Evolutionary conservation across 495 filamentous ascomycete genomes (phyloP), one percentile per base, ranked within the genome.

Genomic region (Beverwykella pulmonaria): DNA sequence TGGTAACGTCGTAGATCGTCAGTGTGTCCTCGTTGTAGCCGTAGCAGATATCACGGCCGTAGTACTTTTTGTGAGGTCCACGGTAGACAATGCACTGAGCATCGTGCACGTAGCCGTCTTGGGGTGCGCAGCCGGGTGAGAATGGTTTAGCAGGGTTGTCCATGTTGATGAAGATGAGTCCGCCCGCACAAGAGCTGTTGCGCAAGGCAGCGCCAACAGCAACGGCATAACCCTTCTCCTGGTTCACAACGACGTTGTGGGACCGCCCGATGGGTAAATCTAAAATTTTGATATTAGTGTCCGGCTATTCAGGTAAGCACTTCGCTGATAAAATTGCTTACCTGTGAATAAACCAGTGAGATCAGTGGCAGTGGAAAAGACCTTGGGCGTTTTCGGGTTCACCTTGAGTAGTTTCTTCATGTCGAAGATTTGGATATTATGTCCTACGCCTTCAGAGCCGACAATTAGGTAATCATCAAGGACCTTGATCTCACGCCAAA

Each of bases 91-190:
- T 71, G 65, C 84, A 86, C 67, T 87, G 84, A 0, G 84, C 83
- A 67, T 86, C 84, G 67, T 86, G 84, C 27, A 85, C 81, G 65
- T 87, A 87, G 68, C 84, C 84, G 70, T 85, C 84, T 26, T 76
- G 73, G 19, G 75, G 71, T 19, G 77, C 78, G 71, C 84, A 87
- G 2, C 84, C 83, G 0, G 82, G 80, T 0, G 75, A 80, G 0
- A 71, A 76, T 20, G 83, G 81, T 63, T 83, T 82, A 46, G 77
- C n/a, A 25, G 65, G 65, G 53, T 68, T 27, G 41, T 29, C n/a
- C 23, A 69, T 67, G 68, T 86, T 82, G 67, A 87, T 80, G 65
- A 84, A 79, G 72, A 84, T 80, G 29, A 86, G 76, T 19, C 84
- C 84, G n/a, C 74, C 78, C 5, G 61, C 65, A 75, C 84, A 86